These are phyloP conservation scores for Macrotyloma uniflorum DNA, from an alignment of 306 rosid species.

Conservation along the genomic window DNA sequence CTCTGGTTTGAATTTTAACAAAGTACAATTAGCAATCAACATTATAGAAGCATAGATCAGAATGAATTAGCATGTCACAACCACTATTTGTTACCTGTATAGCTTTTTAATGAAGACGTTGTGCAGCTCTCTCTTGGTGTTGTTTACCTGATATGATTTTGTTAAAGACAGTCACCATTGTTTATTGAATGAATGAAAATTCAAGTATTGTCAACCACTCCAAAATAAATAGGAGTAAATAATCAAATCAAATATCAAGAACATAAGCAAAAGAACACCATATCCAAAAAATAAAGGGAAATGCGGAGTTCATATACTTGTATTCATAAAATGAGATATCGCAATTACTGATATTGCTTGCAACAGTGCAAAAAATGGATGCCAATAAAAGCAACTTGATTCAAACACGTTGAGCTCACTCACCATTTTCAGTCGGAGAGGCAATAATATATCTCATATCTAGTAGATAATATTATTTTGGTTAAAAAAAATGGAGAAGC, in stretches of 20 bases:
- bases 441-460: not conserved
- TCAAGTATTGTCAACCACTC: not conserved
- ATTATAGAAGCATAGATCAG: not conserved
- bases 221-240: slow-evolving; percentile 21
- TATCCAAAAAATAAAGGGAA: not conserved
- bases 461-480: not conserved
- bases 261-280: not conserved
- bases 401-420: slow-evolving; percentile 3
- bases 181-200: slow-evolving; percentile 19
- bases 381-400: not conserved
- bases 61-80: slow-evolving; percentile 8
- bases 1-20: slow-evolving; percentile 59
- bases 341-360: not conserved
- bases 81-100: slow-evolving; percentile 62
- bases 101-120: slow-evolving; percentile 92
- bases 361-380: slow-evolving; percentile 13
- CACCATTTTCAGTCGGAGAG: slow-evolving; percentile 18
- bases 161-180: slow-evolving; percentile 26
- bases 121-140: slow-evolving; percentile 94
- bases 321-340: not conserved
- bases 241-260: slow-evolving; percentile 15
- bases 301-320: not conserved
- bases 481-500: not conserved
- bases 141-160: slow-evolving; percentile 70
- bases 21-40: slow-evolving; percentile 35